phyloP scores from a whole-genome alignment of 768 basidiomycete genomes.

The Hericium coralloides region DNA sequence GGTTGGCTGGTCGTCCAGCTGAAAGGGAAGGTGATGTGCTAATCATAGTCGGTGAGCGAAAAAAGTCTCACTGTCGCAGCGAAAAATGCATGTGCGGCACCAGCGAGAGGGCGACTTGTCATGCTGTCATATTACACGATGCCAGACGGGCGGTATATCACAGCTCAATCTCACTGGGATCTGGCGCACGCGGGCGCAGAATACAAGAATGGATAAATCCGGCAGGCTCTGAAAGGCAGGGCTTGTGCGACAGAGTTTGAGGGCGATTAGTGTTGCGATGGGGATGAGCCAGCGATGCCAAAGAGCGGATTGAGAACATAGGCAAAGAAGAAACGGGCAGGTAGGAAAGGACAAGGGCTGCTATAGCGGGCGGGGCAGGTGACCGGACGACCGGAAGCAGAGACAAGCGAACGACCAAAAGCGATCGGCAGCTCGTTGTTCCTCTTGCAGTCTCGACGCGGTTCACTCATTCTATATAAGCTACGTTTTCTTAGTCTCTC shows the following conservation, averaged over 20 bases:
- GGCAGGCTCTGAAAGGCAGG: neutral
- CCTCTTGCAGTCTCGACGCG: slow-evolving; percentile 8
- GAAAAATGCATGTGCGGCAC: too few species aligned
- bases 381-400: slow-evolving; percentile 8
- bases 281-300: neutral
- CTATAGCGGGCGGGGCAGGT: neutral
- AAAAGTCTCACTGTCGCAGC: too few species aligned
- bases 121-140: too few species aligned
- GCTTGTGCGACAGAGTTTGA: neutral
- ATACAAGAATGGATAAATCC: neutral
- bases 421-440: slow-evolving; percentile 9
- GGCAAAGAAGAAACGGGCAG: neutral
- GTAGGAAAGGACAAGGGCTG: neutral
- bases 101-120: too few species aligned
- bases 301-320: neutral
- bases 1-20: too few species aligned
- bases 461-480: slow-evolving; percentile 13
- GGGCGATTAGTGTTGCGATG: neutral
- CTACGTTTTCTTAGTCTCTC: slow-evolving; percentile 1
- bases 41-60: too few species aligned
- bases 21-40: too few species aligned
- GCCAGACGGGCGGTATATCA: too few species aligned
- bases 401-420: slow-evolving; percentile 15
- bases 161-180: neutral
- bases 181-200: neutral